Base-by-base conservation (phyloP, 2,329 filamentous ascomycete genomes). In the Ophiostoma sp. region DNA sequence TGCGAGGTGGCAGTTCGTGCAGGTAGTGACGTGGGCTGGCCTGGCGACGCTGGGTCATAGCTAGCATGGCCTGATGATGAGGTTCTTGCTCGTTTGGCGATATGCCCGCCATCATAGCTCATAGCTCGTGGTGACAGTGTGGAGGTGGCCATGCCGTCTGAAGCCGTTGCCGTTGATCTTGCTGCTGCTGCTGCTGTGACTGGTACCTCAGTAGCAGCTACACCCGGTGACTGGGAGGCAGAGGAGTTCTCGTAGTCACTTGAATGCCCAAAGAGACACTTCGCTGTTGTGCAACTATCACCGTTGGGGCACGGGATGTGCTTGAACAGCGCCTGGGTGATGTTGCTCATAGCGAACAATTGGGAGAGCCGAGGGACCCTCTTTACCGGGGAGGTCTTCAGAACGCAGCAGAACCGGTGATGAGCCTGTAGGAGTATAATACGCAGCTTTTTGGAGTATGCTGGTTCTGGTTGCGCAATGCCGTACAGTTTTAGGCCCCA, bases 301-400 rank as follows among this genome's bases (percentile, higher is more conserved):
- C 72, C 73, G 2, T 69, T 69, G 18, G 73, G 73, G 27, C 73
- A 74, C 18, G 72, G 68, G 12, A 74, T 74, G 66, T 74, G 73
- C 66, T 72, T 73, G 62, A 74, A 66, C 3, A 74, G 66, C 3
- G 36, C 60, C 9, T 70, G 62, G 8, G 68, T 44, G 12, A 69
- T 64, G n/a, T 44, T 36, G 49, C 66, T 66, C 70, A 73, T 73
- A 38, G 14, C 58, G 47, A 14, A 5, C 11, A 18, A 1, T 49
- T 1, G 44, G 14, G 16, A 36, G 62, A n/a, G 65, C 27, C 3
- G n/a, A 5, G 5, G 36, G 11, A 18, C 9, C 12, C 40, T 36
- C 38, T 36, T 38, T 38, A 40, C 11, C 55, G 12, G 55, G 8
- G 27, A 27, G 27, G 27, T 27, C 27, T 27, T 27, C 27, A 27